These are phyloP conservation scores for Acacia confusa DNA, from an alignment of 306 rosid genomes.

Conservation along the genomic window DNA sequence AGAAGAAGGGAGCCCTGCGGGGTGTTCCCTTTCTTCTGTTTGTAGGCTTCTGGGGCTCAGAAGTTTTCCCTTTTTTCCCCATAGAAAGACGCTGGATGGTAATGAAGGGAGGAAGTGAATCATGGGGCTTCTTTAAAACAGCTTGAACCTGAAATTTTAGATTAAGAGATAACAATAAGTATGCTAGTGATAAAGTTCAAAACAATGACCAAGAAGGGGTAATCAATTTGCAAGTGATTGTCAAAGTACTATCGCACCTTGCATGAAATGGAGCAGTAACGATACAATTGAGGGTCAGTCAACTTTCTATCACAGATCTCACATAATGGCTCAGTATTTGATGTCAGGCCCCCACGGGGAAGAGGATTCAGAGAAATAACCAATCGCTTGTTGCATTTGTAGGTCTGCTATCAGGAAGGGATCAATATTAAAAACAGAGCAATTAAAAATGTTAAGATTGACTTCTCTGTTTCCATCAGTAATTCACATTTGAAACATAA, in stretches of 20 bases:
- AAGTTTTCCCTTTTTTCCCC: background rate
- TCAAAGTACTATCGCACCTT: constrained; percentile 38
- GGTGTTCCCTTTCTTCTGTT: constrained; percentile 57
- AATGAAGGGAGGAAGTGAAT: constrained; percentile 35
- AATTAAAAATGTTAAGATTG: background rate
- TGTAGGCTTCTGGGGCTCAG: background rate
- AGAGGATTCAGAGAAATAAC: constrained; percentile 50
- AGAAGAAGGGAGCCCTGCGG: constrained; percentile 47
- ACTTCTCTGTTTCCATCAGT: background rate
- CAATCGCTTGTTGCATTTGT: constrained; percentile 40
- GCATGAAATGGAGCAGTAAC: constrained; percentile 51
- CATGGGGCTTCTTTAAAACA: constrained; percentile 26
- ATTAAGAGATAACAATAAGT: background rate
- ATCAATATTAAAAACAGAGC: background rate
- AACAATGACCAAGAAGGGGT: background rate
- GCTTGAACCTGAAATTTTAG: constrained; percentile 42
- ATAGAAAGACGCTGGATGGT: constrained; percentile 3
- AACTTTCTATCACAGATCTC: constrained; percentile 37
- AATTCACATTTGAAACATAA: background rate
- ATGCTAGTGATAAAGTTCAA: constrained; percentile 6
- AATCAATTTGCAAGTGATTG: constrained; percentile 4
- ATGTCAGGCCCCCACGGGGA: constrained; percentile 24
- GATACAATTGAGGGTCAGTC: constrained; percentile 34
- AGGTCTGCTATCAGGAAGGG: constrained; percentile 38
- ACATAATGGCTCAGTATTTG: constrained; percentile 30